Percentiles rank a stretch among this genome's conserved stretches.
Evolutionary conservation across 2,329 filamentous ascomycete genomes (phyloP).

Genomic region (Colletotrichum magnum): DNA sequence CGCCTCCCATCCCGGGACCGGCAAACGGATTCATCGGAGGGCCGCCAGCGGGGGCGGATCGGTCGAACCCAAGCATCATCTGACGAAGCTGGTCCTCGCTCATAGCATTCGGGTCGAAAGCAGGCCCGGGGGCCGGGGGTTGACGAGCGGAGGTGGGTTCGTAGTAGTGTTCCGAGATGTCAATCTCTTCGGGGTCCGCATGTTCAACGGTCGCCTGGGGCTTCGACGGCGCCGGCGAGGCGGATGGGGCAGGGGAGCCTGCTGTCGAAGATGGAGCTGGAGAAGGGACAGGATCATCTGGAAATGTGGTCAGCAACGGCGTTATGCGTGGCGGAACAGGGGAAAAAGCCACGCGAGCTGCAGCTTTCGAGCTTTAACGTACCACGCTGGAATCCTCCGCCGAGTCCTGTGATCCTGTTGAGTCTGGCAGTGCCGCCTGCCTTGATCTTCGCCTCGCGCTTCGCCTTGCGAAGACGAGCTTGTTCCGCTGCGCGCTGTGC

Average conservation of each 20-base stretch:
- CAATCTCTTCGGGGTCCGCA: slow-evolving; percentile 81
- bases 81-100: slow-evolving; percentile 75
- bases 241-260: slow-evolving; percentile 39
- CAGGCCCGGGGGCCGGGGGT: slow-evolving; percentile 44
- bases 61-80: slow-evolving; percentile 73
- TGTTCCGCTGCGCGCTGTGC: slow-evolving; percentile 72
- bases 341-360: neutral
- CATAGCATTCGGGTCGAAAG: slow-evolving; percentile 53
- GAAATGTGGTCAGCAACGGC: neutral
- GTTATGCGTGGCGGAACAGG: neutral
- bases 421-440: slow-evolving; percentile 78
- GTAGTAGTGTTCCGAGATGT: slow-evolving; percentile 84
- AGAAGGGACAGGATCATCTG: slow-evolving; percentile 23
- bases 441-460: slow-evolving; percentile 83
- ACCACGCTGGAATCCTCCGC: slow-evolving; percentile 68
- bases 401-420: slow-evolving; percentile 81
- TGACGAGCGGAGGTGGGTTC: slow-evolving; percentile 56
- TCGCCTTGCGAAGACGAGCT: slow-evolving; percentile 82
- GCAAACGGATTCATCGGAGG: slow-evolving; percentile 45
- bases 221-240: slow-evolving; percentile 48
- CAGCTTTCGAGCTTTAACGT: slow-evolving; percentile 24
- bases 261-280: slow-evolving; percentile 28
- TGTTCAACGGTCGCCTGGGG: slow-evolving; percentile 50
- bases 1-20: slow-evolving; percentile 32
- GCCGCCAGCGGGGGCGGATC: slow-evolving; percentile 44